Percentiles rank a stretch among this genome's conserved stretches.
These are phyloP conservation scores for Thelephora aurantiotincta DNA, from an alignment of 768 basidiomycete genomes.

Conservation along the genomic window DNA sequence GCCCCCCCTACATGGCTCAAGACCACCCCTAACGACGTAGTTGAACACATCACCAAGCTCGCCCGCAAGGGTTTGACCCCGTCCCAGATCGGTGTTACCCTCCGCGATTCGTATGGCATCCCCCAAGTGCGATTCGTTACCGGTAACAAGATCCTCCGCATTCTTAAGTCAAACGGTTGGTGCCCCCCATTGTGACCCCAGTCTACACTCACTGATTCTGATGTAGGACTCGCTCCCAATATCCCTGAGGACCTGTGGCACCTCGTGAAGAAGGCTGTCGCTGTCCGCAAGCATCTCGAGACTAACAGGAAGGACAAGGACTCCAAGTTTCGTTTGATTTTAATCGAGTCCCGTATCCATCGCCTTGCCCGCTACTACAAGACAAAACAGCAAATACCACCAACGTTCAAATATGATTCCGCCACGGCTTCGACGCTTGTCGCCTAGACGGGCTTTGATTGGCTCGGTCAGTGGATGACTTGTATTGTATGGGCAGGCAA, in stretches of 20 bases:
- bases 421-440: constrained; percentile 87
- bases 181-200: constrained; percentile 6
- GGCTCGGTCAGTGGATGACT: too few relatives aligned
- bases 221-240: constrained; percentile 85
- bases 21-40: constrained; percentile 74
- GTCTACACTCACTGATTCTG: constrained; percentile 14
- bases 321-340: constrained; percentile 91
- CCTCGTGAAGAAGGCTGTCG: constrained; percentile 99
- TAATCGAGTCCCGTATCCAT: constrained; percentile 99
- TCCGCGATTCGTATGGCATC: constrained; percentile 96
- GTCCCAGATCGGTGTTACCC: constrained; percentile 95
- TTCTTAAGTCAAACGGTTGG: constrained; percentile 88
- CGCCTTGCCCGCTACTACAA: constrained; percentile 97
- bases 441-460: constrained; percentile 31
- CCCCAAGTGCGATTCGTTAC: constrained; percentile 98
- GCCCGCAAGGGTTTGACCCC: constrained; percentile 96
- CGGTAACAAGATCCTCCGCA: constrained; percentile 98
- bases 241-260: constrained; percentile 99
- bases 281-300: constrained; percentile 97
- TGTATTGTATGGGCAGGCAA: too few relatives aligned
- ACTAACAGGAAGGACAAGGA: constrained; percentile 98
- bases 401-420: constrained; percentile 97
- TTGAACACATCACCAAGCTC: constrained; percentile 93
- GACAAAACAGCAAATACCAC: constrained; percentile 93
- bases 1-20: constrained; percentile 95